Conservation (phyloP, 2,329 filamentous ascomycete species). For the Botrytis porri region DNA sequence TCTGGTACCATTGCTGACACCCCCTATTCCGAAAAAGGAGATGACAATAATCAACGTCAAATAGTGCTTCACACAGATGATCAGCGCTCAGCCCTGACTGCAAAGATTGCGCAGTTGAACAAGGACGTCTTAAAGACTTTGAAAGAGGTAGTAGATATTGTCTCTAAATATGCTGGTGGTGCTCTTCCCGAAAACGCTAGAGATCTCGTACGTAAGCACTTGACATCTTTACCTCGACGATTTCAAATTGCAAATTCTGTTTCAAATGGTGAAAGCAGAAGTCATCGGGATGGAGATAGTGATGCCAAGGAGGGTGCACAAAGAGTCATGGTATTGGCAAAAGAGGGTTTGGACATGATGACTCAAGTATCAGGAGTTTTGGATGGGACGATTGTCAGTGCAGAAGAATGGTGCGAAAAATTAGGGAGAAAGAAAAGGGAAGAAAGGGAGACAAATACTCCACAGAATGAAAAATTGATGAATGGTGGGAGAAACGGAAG, state of each 20-base stretch:
- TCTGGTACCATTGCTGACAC: constrained; percentile 32
- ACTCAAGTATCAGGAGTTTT: constrained; percentile 83
- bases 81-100: constrained; percentile 32
- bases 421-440: constrained; percentile 52
- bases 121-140: constrained; percentile 74
- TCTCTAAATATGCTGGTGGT: constrained; percentile 88
- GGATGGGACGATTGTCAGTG: constrained; percentile 83
- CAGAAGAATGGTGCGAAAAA: constrained; percentile 85
- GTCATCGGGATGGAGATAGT: constrained; percentile 38
- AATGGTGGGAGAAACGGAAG: neutral
- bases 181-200: constrained; percentile 86
- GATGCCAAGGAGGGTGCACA: constrained; percentile 60
- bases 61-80: constrained; percentile 33
- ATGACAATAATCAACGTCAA: constrained; percentile 26
- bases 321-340: constrained; percentile 78
- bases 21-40: constrained; percentile 19
- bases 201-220: constrained; percentile 75
- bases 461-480: neutral
- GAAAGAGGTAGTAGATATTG: constrained; percentile 76
- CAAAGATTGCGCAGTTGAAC: constrained; percentile 61
- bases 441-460: constrained; percentile 28
- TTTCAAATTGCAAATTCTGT: constrained; percentile 69
- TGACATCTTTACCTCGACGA: constrained; percentile 79
- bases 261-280: constrained; percentile 39
- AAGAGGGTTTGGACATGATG: constrained; percentile 93